Conservation (phyloP, 2,329 filamentous ascomycete genomes). For the Colletotrichum simmondsii region DNA sequence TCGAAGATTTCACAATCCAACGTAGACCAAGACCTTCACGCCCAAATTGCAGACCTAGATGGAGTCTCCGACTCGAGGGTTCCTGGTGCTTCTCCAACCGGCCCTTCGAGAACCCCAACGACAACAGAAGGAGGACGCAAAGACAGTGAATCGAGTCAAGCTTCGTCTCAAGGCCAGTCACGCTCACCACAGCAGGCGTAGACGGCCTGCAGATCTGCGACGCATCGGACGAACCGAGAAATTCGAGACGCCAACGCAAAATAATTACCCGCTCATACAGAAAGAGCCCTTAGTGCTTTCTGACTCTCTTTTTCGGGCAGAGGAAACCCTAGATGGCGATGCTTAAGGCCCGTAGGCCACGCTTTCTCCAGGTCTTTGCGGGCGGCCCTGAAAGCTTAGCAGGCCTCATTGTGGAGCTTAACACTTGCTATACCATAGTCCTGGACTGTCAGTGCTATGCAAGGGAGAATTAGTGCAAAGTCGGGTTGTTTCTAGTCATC, state of each 20-base stretch:
- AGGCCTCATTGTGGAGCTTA: not conserved
- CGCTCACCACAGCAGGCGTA: not conserved
- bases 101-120: not conserved
- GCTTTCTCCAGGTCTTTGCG: not conserved
- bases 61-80: not conserved
- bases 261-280: not conserved
- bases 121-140: not conserved
- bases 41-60: too few species aligned
- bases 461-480: not conserved
- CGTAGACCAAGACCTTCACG: too few species aligned
- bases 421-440: not conserved
- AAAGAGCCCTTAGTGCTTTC: not conserved
- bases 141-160: not conserved
- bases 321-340: not conserved
- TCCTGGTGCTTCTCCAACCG: not conserved
- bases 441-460: not conserved
- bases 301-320: not conserved
- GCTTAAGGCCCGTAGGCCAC: not conserved
- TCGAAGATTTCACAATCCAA: too few species aligned
- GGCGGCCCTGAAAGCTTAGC: not conserved
- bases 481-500: not conserved
- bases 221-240: conserved; percentile 6
- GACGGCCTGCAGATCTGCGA: not conserved
- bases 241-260: not conserved
- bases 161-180: not conserved